phyloP scores from a whole-genome alignment of 805 yeast genomes.

The Myxozyma vanderwaltii region DNA sequence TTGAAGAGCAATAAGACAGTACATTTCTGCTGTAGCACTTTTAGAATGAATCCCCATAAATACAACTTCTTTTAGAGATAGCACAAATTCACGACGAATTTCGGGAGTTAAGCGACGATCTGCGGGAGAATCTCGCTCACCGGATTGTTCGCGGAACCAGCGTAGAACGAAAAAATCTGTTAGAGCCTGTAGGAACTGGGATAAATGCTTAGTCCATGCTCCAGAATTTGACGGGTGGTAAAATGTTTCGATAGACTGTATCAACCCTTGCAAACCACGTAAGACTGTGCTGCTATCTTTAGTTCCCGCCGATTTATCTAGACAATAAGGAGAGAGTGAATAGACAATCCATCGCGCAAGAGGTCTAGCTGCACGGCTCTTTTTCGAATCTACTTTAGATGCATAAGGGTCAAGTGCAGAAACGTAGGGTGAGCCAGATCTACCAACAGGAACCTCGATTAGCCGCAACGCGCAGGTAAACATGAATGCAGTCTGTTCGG shows the following conservation, averaged over 20 bases:
- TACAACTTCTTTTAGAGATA: conserved; percentile 57
- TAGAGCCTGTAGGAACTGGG: conserved; percentile 64
- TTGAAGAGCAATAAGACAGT: conserved; percentile 61
- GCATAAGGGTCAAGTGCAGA: conserved; percentile 15
- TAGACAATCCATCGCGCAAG: conserved; percentile 59
- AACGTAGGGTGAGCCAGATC: conserved; percentile 49
- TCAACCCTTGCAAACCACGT: conserved; percentile 44
- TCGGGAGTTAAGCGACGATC: conserved; percentile 41
- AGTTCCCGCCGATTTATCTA: conserved; percentile 44
- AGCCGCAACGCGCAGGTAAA: conserved; percentile 51
- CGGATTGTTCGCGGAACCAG: conserved; percentile 43
- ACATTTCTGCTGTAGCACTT: conserved; percentile 54
- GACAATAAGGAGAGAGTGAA: conserved; percentile 48
- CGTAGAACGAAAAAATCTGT: conserved; percentile 45
- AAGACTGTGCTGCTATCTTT: conserved; percentile 2
- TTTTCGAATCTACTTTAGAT: conserved; percentile 19
- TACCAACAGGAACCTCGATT: conserved; percentile 52
- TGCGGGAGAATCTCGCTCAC: conserved; percentile 39
- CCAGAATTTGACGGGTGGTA: conserved; percentile 94
- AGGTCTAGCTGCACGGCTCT: conserved; percentile 41
- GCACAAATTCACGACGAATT: conserved; percentile 51
- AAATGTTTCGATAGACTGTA: conserved; percentile 76
- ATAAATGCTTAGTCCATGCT: conserved; percentile 74
- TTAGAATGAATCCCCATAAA: conserved; percentile 80
- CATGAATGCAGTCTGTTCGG: conserved; percentile 60